Percentiles rank a stretch among this genome's conserved stretches.
Conservation (phyloP, 306 rosid species). For the Trifolium fragiferum region DNA sequence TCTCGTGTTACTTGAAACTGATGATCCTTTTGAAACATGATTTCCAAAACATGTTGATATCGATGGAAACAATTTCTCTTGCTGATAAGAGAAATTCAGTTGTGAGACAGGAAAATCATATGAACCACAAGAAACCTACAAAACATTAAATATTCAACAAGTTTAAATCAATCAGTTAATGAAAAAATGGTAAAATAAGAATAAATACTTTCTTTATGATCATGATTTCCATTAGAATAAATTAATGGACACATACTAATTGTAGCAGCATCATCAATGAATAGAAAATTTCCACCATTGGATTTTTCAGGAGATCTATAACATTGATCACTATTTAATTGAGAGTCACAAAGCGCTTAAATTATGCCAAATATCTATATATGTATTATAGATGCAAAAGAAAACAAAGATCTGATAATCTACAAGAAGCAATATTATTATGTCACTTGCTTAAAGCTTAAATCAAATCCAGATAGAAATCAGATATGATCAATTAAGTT, state of each 20-base stretch:
- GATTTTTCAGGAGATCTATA: slow-evolving; percentile 40
- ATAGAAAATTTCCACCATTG: slow-evolving; percentile 44
- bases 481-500: no score
- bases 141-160: no score
- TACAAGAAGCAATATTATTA: no score
- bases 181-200: neutral
- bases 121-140: slow-evolving; percentile 47
- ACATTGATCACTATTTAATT: slow-evolving; percentile 38
- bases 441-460: no score
- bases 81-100: slow-evolving; percentile 51
- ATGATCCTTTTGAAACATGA: slow-evolving; percentile 49
- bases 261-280: slow-evolving; percentile 44
- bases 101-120: slow-evolving; percentile 49
- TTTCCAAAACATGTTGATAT: slow-evolving; percentile 40
- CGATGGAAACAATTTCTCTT: slow-evolving; percentile 57
- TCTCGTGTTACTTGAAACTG: slow-evolving; percentile 64
- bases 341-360: slow-evolving; percentile 6
- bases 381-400: no score
- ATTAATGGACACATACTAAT: slow-evolving; percentile 40
- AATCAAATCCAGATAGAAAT: no score
- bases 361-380: no score
- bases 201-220: slow-evolving; percentile 50
- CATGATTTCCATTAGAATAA: slow-evolving; percentile 54
- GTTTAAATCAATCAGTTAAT: neutral
- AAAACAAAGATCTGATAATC: no score